These are phyloP conservation scores for Lyophyllum atratum DNA, from an alignment of 768 basidiomycete genomes.

Conservation along the genomic window DNA sequence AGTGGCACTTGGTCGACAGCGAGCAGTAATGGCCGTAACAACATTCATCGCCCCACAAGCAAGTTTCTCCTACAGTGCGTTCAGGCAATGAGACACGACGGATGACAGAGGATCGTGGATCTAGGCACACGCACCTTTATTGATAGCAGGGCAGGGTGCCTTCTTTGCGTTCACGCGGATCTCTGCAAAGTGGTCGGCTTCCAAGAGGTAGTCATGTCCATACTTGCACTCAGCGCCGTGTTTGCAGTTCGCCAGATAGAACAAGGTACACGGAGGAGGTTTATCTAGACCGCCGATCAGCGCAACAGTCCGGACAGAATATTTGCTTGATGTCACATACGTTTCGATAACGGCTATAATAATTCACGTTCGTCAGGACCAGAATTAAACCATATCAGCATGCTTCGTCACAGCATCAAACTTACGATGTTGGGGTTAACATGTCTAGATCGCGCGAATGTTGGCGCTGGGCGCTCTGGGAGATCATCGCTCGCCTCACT, in stretches of 20 bases:
- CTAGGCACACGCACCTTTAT: conserved; percentile 47
- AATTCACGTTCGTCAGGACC: neutral
- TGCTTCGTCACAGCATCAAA: conserved; percentile 12
- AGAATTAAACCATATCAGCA: neutral
- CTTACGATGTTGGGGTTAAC: conserved; percentile 56
- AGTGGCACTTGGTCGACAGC: conserved; percentile 41
- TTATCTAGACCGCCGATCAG: conserved; percentile 41
- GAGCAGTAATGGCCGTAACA: conserved; percentile 57
- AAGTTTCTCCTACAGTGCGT: conserved; percentile 46
- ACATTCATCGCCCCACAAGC: conserved; percentile 62
- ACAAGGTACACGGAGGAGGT: conserved; percentile 68
- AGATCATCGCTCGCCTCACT: conserved; percentile 47
- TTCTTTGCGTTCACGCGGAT: conserved; percentile 60
- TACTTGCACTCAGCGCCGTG: conserved; percentile 60
- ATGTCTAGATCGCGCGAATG: conserved; percentile 41
- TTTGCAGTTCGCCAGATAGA: conserved; percentile 64
- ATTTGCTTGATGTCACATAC: conserved; percentile 38
- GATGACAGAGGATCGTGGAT: neutral
- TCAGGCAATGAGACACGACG: conserved; percentile 10
- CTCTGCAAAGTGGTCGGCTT: conserved; percentile 52
- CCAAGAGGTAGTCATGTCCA: conserved; percentile 60
- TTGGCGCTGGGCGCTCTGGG: conserved; percentile 28
- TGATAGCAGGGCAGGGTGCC: conserved; percentile 59
- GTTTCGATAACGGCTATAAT: conserved; percentile 57
- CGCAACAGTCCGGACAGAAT: conserved; percentile 11